Evolutionary conservation across 805 yeast genomes (phyloP).

Genomic region (Yarrowia sp.): DNA sequence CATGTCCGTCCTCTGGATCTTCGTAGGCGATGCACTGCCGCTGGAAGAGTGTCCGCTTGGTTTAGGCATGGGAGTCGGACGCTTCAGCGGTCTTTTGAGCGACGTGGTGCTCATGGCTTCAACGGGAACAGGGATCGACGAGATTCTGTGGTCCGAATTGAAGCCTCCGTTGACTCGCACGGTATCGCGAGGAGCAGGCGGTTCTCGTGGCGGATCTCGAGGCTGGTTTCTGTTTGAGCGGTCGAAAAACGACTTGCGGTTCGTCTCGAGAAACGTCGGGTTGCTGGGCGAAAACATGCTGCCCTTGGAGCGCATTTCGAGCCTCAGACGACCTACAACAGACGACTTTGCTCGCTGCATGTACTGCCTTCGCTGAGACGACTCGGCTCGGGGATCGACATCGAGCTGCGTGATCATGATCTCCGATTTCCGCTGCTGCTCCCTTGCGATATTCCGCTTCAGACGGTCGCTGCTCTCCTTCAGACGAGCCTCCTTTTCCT

Average conservation of each 20-base stretch:
- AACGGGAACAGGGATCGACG: background rate
- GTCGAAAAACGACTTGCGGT: background rate
- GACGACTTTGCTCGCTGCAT: background rate
- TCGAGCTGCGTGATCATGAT: conserved; percentile 22
- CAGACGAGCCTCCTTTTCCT: conserved; percentile 45
- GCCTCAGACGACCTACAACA: conserved; percentile 1
- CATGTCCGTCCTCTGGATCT: background rate
- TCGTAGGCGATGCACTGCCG: background rate
- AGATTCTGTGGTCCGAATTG: background rate
- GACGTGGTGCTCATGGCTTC: background rate
- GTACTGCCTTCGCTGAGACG: background rate
- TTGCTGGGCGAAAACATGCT: conserved; percentile 14
- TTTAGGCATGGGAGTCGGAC: conserved; percentile 16
- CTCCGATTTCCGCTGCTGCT: conserved; percentile 20
- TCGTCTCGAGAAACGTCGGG: background rate
- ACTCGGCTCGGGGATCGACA: background rate
- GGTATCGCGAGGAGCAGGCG: background rate
- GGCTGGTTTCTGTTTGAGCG: background rate
- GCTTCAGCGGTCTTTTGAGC: background rate
- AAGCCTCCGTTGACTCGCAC: background rate
- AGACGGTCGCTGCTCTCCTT: conserved; percentile 31
- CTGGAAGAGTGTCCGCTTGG: background rate
- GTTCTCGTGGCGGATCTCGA: background rate
- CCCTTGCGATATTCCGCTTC: conserved; percentile 8
- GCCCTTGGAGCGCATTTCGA: conserved; percentile 15